Evolutionary conservation across 805 yeast genomes (phyloP).

Genomic region (Schwanniomyces sp.): DNA sequence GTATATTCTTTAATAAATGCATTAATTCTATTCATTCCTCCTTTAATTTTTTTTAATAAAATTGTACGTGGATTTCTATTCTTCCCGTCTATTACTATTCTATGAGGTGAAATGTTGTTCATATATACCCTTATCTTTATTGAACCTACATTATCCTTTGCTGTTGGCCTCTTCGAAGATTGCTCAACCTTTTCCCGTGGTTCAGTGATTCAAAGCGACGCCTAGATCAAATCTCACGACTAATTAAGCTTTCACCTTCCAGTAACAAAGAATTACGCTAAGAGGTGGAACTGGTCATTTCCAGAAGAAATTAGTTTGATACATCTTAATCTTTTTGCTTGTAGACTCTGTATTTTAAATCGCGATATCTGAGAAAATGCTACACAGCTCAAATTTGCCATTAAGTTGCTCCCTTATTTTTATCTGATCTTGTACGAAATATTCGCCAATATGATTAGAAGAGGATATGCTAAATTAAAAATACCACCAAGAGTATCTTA

Average conservation of each 20-base stretch:
- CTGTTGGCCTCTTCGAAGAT: slow-evolving; percentile 51
- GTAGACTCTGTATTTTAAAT: background rate
- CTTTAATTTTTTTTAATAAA: background rate
- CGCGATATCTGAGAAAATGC: background rate
- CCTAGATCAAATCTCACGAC: slow-evolving; percentile 32
- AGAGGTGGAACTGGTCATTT: slow-evolving; percentile 24
- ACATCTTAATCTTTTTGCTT: slow-evolving; percentile 15
- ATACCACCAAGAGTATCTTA: background rate
- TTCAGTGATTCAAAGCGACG: slow-evolving; percentile 50
- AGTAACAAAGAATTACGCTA: slow-evolving; percentile 17
- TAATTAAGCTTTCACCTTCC: slow-evolving; percentile 15
- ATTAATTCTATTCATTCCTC: background rate
- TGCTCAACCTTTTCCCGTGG: slow-evolving; percentile 39
- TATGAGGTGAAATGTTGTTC: background rate
- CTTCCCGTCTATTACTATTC: background rate
- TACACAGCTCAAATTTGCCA: background rate
- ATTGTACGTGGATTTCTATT: too few relatives aligned
- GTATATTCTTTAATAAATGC: background rate
- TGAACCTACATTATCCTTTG: background rate
- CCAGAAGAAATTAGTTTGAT: slow-evolving; percentile 30
- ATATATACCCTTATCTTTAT: background rate
- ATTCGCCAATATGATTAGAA: background rate
- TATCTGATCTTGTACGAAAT: too few relatives aligned
- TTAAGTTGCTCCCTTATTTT: background rate
- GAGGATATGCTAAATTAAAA: background rate